These are phyloP conservation scores for Yarrowia sp. DNA, from an alignment of 805 yeast species.

Conservation along the genomic window DNA sequence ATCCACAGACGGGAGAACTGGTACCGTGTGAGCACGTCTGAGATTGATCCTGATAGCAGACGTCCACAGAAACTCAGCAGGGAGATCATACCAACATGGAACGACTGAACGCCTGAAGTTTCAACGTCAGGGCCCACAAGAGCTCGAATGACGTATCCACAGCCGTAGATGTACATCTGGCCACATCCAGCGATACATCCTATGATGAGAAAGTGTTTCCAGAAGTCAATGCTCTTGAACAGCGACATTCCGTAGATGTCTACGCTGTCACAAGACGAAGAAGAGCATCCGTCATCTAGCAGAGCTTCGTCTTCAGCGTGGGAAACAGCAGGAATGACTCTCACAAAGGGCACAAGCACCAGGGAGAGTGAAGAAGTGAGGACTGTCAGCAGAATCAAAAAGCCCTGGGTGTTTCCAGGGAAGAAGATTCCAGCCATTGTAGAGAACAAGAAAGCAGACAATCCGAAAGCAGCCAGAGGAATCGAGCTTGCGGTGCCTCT, in stretches of 20 bases:
- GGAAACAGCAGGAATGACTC: conserved; percentile 7
- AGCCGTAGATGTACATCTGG: conserved; percentile 75
- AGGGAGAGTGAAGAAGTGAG: conserved; percentile 57
- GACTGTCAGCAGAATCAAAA: conserved; percentile 57
- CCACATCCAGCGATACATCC: conserved; percentile 70
- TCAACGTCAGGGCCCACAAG: conserved; percentile 46
- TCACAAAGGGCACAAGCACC: conserved; percentile 63
- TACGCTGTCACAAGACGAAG: conserved; percentile 25
- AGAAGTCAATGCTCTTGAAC: conserved; percentile 41
- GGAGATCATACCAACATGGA: conserved; percentile 75
- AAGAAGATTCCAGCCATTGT: conserved; percentile 59
- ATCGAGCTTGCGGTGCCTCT: conserved; percentile 42
- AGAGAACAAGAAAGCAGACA: conserved; percentile 66
- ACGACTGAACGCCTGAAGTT: conserved; percentile 51
- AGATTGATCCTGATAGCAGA: conserved; percentile 64
- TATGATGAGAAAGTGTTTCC: conserved; percentile 50
- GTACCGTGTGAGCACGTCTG: conserved; percentile 62
- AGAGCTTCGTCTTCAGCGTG: conserved; percentile 26
- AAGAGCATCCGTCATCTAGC: conserved; percentile 13
- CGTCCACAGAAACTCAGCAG: conserved; percentile 72
- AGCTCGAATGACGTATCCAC: conserved; percentile 73
- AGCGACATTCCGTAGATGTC: conserved; percentile 45
- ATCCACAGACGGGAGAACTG: conserved; percentile 62
- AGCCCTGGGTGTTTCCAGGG: conserved; percentile 64
- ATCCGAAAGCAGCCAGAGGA: conserved; percentile 35